phyloP scores from a whole-genome alignment of 495 filamentous ascomycete species.

The Tuber aestivum region DNA sequence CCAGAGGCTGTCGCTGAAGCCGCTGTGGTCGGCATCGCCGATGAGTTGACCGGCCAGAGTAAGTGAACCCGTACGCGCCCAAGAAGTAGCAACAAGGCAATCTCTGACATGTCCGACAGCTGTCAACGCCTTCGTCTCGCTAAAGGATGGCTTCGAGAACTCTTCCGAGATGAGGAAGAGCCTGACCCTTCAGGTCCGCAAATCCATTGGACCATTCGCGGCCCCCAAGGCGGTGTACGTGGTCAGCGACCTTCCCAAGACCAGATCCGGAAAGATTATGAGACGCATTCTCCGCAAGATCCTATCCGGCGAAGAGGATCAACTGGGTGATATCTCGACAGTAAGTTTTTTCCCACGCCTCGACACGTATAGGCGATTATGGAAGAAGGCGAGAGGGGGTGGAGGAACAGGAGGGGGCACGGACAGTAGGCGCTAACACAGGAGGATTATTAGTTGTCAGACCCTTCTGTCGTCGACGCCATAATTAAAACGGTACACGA shows the following conservation, averaged over 20 bases:
- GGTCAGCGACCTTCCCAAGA: conserved; percentile 92
- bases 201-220: conserved; percentile 94
- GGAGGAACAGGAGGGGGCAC: neutral
- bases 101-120: conserved; percentile 38
- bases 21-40: conserved; percentile 85
- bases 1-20: conserved; percentile 76
- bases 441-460: conserved; percentile 52
- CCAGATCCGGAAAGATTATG: conserved; percentile 97
- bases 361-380: neutral
- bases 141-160: conserved; percentile 79
- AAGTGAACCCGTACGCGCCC: neutral
- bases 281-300: conserved; percentile 94
- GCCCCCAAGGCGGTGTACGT: conserved; percentile 89
- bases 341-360: conserved; percentile 39
- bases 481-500: conserved; percentile 77
- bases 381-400: neutral
- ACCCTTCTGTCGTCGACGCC: conserved; percentile 79
- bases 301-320: conserved; percentile 91
- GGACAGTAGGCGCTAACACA: neutral
- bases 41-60: conserved; percentile 88
- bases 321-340: conserved; percentile 86
- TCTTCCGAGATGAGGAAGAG: conserved; percentile 85
- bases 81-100: neutral
- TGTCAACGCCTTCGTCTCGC: conserved; percentile 90
- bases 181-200: conserved; percentile 86